Evolutionary conservation across 2,329 filamentous ascomycete species (phyloP).

Genomic region (Neocucurbitaria cava): DNA sequence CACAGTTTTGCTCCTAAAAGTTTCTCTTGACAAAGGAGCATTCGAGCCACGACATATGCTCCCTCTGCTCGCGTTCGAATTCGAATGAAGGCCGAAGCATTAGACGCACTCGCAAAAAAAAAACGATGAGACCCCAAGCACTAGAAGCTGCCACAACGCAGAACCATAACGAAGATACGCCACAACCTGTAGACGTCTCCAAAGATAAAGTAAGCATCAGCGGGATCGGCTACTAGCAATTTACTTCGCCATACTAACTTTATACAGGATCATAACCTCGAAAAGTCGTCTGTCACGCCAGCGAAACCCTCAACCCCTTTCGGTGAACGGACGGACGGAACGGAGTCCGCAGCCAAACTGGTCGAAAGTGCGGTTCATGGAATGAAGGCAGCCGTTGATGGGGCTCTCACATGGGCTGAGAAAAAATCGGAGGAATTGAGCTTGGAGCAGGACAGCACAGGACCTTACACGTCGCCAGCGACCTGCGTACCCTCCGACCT

Average conservation of each 20-base stretch:
- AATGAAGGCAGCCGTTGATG: constrained; percentile 27
- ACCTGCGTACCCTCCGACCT: constrained; percentile 44
- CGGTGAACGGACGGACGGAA: constrained; percentile 14
- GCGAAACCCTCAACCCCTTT: constrained; percentile 1
- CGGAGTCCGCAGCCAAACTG: constrained; percentile 20
- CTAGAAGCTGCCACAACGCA: constrained; percentile 18
- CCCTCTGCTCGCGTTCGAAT: background rate
- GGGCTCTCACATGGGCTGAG: constrained; percentile 35
- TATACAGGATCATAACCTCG: background rate
- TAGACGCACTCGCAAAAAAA: constrained; percentile 22
- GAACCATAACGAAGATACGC: background rate
- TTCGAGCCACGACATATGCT: background rate
- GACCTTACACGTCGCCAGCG: constrained; percentile 40
- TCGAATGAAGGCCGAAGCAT: constrained; percentile 23
- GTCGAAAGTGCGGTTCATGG: constrained; percentile 25
- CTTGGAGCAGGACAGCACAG: constrained; percentile 28
- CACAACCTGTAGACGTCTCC: background rate
- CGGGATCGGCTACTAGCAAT: background rate
- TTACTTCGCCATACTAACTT: background rate
- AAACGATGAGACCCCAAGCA: constrained; percentile 24
- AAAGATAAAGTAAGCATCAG: constrained; percentile 8
- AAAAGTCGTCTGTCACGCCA: background rate
- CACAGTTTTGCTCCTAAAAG: background rate
- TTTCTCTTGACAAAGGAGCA: background rate
- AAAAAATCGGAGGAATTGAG: constrained; percentile 33